Conservation (phyloP, 306 rosid genomes). For the Rubus parviflorus region DNA sequence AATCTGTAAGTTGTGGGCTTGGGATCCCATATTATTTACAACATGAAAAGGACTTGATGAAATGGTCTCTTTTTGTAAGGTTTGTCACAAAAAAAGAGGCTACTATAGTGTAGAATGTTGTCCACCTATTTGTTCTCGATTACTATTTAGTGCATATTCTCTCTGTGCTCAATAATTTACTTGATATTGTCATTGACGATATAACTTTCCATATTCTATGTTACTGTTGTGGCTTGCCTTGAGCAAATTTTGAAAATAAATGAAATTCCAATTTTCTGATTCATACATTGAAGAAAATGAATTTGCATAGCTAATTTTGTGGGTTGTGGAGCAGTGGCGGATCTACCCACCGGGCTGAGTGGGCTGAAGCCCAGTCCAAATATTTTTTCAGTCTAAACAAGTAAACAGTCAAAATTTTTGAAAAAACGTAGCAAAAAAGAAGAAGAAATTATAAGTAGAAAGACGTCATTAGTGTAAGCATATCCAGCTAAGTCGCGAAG, state of each 20-base stretch:
- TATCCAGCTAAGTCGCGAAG: too few species aligned
- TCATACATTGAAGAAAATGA: not conserved
- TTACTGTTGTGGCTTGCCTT: slow-evolving; percentile 1
- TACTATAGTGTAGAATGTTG: not conserved
- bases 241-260: not conserved
- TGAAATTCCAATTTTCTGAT: not conserved
- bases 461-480: too few species aligned
- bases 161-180: not conserved
- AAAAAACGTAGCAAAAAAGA: too few species aligned
- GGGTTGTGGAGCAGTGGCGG: too few species aligned
- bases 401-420: too few species aligned
- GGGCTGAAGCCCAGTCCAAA: too few species aligned
- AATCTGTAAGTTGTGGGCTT: not conserved
- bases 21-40: not conserved
- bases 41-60: not conserved
- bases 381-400: too few species aligned
- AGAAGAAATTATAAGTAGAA: too few species aligned
- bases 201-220: slow-evolving; percentile 2
- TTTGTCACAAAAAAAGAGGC: not conserved
- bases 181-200: not conserved
- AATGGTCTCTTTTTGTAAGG: not conserved
- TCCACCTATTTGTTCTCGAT: not conserved
- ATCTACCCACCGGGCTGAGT: too few species aligned
- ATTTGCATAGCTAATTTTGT: slow-evolving; percentile 1
- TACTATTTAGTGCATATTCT: not conserved